Evolutionary conservation across 495 filamentous ascomycete species (phyloP).

Genomic region (Penicillium alfredii): DNA sequence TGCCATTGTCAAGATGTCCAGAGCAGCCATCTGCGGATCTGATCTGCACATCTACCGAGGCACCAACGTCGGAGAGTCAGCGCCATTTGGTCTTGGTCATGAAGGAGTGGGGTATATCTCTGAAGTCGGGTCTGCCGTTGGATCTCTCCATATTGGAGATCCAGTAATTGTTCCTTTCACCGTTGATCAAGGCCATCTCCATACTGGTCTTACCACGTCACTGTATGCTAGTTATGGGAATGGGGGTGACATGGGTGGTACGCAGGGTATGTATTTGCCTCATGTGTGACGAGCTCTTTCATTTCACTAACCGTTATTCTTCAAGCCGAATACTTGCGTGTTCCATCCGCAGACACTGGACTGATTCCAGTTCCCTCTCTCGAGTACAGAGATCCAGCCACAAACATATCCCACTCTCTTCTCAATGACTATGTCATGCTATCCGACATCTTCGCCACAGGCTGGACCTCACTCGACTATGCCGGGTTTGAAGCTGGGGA

Average conservation of each 20-base stretch:
- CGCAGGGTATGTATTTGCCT: slow-evolving; percentile 4
- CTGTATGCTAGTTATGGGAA: slow-evolving; percentile 4
- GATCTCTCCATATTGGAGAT: slow-evolving; percentile 4
- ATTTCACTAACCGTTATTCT: not conserved
- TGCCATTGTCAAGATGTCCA: slow-evolving; percentile 4
- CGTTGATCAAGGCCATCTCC: slow-evolving; percentile 2
- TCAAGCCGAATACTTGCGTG: slow-evolving; percentile 5
- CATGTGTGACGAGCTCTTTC: not conserved
- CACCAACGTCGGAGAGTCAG: not conserved
- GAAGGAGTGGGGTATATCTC: slow-evolving; percentile 3
- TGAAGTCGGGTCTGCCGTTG: not conserved
- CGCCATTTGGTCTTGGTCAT: slow-evolving; percentile 4
- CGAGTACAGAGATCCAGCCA: not conserved
- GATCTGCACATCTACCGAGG: slow-evolving; percentile 7
- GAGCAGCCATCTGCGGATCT: slow-evolving; percentile 8
- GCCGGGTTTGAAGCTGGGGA: too few relatives aligned
- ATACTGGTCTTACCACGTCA: not conserved
- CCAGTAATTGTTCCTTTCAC: slow-evolving; percentile 6
- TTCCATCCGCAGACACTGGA: slow-evolving; percentile 1
- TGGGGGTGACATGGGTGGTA: slow-evolving; percentile 7
- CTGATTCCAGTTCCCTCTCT: slow-evolving; percentile 1
- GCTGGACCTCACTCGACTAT: too few relatives aligned
- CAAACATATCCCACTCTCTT: not conserved
- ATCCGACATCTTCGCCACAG: too few relatives aligned
- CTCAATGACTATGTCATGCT: slow-evolving; percentile 15